phyloP scores from a whole-genome alignment of 306 rosid genomes.

The Cajanus cajan region DNA sequence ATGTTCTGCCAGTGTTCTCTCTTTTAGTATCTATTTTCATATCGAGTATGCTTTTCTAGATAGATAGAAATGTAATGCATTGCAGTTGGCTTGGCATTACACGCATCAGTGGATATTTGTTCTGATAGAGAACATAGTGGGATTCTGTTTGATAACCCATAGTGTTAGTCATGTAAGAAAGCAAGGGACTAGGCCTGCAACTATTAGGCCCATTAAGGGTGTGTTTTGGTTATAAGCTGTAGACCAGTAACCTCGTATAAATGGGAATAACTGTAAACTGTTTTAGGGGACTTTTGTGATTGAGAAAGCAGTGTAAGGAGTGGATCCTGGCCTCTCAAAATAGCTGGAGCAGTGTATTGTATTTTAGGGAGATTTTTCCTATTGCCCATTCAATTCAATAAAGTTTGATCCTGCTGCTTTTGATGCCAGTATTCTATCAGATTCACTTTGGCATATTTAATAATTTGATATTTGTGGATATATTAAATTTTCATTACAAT shows the following conservation, averaged over 20 bases:
- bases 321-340: no score
- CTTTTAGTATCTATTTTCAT: neutral
- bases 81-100: neutral
- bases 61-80: neutral
- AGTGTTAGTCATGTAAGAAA: neutral
- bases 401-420: neutral
- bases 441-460: neutral
- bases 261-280: neutral
- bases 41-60: conserved; percentile 3
- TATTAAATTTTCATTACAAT: neutral
- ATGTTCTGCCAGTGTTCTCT: neutral
- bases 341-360: neutral
- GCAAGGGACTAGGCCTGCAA: neutral
- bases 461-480: no score
- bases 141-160: neutral
- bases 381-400: neutral
- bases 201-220: neutral
- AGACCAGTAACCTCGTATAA: neutral
- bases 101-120: neutral
- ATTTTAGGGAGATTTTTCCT: neutral
- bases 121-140: neutral
- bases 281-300: neutral
- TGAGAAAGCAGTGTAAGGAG: neutral
- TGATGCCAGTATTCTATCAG: neutral
- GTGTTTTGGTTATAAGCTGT: neutral